These are phyloP conservation scores for Akanthomyces lecanii DNA, from an alignment of 2,329 filamentous ascomycete genomes.

Conservation along the genomic window DNA sequence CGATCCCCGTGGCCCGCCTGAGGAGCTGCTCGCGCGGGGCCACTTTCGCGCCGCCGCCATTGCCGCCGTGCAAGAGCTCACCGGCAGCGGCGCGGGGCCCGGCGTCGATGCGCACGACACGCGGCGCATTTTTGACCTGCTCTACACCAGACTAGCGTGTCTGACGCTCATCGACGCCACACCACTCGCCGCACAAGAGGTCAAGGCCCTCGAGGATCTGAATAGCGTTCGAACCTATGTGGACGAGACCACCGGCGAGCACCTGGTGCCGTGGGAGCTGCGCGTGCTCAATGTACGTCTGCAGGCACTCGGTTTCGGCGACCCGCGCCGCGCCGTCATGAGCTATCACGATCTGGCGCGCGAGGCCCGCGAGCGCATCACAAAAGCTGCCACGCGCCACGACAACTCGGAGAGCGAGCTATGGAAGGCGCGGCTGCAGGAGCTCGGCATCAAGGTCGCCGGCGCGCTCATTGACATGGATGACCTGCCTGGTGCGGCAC, in stretches of 20 bases:
- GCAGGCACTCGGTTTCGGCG: conserved; percentile 80
- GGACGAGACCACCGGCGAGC: conserved; percentile 49
- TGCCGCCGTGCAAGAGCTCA: conserved; percentile 59
- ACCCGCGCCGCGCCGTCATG: conserved; percentile 79
- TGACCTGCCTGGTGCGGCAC: conserved; percentile 72
- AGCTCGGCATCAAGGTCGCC: conserved; percentile 67
- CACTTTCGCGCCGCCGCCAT: conserved; percentile 79
- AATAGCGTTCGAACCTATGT: conserved; percentile 53
- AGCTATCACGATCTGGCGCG: conserved; percentile 83
- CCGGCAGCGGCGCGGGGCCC: conserved; percentile 41
- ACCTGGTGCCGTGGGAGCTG: conserved; percentile 82
- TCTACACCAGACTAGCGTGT: conserved; percentile 79
- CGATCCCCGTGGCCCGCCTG: conserved; percentile 58
- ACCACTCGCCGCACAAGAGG: conserved; percentile 63
- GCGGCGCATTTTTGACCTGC: conserved; percentile 65
- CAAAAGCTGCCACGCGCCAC: conserved; percentile 39
- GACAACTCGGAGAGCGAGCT: conserved; percentile 53
- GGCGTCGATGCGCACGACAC: conserved; percentile 52
- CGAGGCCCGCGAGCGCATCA: conserved; percentile 64
- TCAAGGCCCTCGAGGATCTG: conserved; percentile 59
- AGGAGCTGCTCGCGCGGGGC: conserved; percentile 63
- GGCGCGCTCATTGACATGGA: conserved; percentile 78
- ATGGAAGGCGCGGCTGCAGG: conserved; percentile 69
- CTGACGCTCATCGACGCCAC: conserved; percentile 74
- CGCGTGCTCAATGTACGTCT: conserved; percentile 78